phyloP scores from a whole-genome alignment of 495 filamentous ascomycete genomes.

The Hypoxylon trugodes region DNA sequence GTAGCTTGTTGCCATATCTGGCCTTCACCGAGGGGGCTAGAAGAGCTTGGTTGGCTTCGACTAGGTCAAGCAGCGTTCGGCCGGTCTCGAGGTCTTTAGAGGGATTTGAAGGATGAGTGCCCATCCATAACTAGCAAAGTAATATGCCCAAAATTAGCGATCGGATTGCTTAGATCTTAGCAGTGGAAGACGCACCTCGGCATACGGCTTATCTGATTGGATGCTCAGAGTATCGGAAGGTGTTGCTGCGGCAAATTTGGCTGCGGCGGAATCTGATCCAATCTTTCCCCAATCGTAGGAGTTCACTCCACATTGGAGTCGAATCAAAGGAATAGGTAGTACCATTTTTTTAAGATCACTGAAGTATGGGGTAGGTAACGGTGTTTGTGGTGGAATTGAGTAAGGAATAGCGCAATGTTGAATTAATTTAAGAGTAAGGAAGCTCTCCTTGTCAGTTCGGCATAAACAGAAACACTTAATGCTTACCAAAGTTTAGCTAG shows the following conservation, averaged over 20 bases:
- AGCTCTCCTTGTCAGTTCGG: too few relatives aligned
- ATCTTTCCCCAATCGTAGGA: conserved; percentile 99
- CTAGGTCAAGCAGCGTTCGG: conserved; percentile 87
- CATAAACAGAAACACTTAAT: neutral
- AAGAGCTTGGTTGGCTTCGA: conserved; percentile 86
- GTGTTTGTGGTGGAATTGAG: neutral
- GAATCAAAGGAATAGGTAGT: conserved; percentile 80
- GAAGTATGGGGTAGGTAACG: too few relatives aligned
- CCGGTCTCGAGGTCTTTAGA: conserved; percentile 87
- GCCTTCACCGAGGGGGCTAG: conserved; percentile 75
- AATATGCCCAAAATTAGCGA: conserved; percentile 18
- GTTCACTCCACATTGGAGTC: conserved; percentile 95
- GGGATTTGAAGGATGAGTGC: conserved; percentile 93
- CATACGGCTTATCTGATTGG: conserved; percentile 84
- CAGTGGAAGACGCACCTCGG: conserved; percentile 67
- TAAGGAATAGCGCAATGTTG: neutral
- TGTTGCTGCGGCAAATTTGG: conserved; percentile 80
- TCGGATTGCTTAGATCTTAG: neutral
- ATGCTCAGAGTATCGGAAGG: conserved; percentile 75
- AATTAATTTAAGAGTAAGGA: too few relatives aligned
- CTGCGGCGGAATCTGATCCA: conserved; percentile 79
- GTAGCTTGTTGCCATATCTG: conserved; percentile 79
- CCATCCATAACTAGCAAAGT: conserved; percentile 90
- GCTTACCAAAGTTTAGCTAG: neutral
- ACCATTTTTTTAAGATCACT: too few relatives aligned